phyloP scores from a whole-genome alignment of 1,139 yeast genomes.

The Torulaspora globosa region DNA sequence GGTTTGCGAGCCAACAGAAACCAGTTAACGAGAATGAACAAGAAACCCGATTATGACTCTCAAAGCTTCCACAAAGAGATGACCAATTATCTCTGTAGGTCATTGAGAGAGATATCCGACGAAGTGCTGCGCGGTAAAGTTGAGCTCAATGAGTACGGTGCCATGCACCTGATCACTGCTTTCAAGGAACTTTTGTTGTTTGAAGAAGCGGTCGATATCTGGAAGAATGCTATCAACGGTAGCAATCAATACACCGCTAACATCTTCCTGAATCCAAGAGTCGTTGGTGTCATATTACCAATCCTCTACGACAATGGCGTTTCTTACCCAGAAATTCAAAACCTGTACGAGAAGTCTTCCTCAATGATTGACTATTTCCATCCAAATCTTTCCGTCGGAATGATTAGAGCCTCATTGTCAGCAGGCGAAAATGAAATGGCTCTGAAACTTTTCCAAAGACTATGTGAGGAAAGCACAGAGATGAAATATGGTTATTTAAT shows the following conservation, averaged over 20 bases:
- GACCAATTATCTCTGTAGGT: constrained; percentile 44
- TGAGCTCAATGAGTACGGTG: constrained; percentile 47
- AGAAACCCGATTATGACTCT: constrained; percentile 53
- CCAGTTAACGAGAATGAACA: constrained; percentile 47
- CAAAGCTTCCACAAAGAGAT: constrained; percentile 49
- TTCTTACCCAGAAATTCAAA: constrained; percentile 56
- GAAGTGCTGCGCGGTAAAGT: constrained; percentile 44
- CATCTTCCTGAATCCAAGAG: constrained; percentile 47
- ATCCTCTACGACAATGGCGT: constrained; percentile 60
- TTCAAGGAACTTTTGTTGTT: constrained; percentile 51
- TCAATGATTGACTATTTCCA: constrained; percentile 39
- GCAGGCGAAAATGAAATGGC: constrained; percentile 52
- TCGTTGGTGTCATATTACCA: constrained; percentile 70
- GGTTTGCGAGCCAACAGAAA: constrained; percentile 49
- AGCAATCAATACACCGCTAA: constrained; percentile 31
- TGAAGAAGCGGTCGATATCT: constrained; percentile 51
- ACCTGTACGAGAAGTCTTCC: constrained; percentile 44
- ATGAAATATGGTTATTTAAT: constrained; percentile 46
- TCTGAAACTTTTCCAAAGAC: constrained; percentile 44
- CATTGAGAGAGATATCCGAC: constrained; percentile 47
- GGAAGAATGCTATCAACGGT: constrained; percentile 45
- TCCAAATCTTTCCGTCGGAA: constrained; percentile 54
- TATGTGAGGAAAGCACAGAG: constrained; percentile 40
- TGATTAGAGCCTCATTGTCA: constrained; percentile 57
- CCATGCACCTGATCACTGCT: constrained; percentile 55